A percentile compares a stretch with the other conserved stretches of the same genome.
Conservation (phyloP, 2,329 filamentous ascomycete species). For the Exophiala sideris region DNA sequence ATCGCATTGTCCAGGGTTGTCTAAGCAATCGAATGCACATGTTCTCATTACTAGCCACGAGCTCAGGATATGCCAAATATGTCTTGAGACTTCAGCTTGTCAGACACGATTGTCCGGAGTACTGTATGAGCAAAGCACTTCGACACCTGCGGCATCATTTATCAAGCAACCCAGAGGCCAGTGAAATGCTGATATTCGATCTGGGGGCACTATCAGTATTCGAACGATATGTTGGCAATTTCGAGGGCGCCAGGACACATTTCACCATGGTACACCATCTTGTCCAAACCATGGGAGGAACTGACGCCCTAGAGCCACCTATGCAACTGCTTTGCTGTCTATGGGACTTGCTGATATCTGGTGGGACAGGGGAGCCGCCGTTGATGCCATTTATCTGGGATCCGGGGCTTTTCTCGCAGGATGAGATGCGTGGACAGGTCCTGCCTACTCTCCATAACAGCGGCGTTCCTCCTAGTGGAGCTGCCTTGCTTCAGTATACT, state of each 20-base stretch:
- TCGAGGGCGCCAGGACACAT: slow-evolving; percentile 18
- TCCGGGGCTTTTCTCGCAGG: slow-evolving; percentile 5
- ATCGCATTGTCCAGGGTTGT: slow-evolving; percentile 16
- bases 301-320: slow-evolving; percentile 1
- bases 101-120: slow-evolving; percentile 16
- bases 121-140: slow-evolving; percentile 19
- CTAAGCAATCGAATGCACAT: slow-evolving; percentile 19
- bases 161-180: not conserved
- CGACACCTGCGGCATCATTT: slow-evolving; percentile 16
- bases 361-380: slow-evolving; percentile 8
- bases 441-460: slow-evolving; percentile 4
- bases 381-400: slow-evolving; percentile 16
- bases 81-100: slow-evolving; percentile 11
- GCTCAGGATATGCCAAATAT: slow-evolving; percentile 13
- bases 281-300: slow-evolving; percentile 9
- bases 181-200: slow-evolving; percentile 20
- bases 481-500: slow-evolving; percentile 6
- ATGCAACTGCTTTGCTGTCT: slow-evolving; percentile 12
- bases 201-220: slow-evolving; percentile 16
- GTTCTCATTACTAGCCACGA: slow-evolving; percentile 21
- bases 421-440: slow-evolving; percentile 8
- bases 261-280: slow-evolving; percentile 19
- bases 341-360: slow-evolving; percentile 14
- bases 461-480: slow-evolving; percentile 11
- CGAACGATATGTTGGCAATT: slow-evolving; percentile 17